Evolutionary conservation across 2,329 filamentous ascomycete species (phyloP).

Genomic region (Leptodontidium sp.): DNA sequence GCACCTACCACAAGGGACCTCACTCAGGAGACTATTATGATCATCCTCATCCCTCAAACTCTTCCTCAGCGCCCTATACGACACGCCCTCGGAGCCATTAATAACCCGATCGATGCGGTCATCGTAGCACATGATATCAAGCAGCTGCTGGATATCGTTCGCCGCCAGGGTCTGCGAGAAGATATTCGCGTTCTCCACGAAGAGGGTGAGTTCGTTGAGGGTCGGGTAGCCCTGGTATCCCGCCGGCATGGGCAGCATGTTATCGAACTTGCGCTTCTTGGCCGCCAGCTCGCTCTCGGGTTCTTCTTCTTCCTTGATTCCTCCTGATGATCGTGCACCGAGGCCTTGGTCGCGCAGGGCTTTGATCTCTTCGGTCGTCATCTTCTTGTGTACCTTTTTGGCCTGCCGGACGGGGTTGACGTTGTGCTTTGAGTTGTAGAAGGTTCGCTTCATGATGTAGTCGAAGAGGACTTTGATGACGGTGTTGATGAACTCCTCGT

Average conservation of each 20-base stretch:
- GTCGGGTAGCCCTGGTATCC: slow-evolving; percentile 84
- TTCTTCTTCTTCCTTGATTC: slow-evolving; percentile 27
- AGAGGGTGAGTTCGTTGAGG: slow-evolving; percentile 76
- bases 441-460: slow-evolving; percentile 75
- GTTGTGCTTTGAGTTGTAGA: slow-evolving; percentile 56
- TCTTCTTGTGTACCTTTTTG: slow-evolving; percentile 61
- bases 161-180: slow-evolving; percentile 75
- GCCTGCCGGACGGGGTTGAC: slow-evolving; percentile 52
- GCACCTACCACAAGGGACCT: slow-evolving; percentile 89
- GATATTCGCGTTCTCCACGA: slow-evolving; percentile 73
- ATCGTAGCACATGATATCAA: slow-evolving; percentile 90
- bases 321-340: slow-evolving; percentile 22
- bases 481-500: slow-evolving; percentile 85
- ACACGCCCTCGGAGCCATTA: slow-evolving; percentile 42
- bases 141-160: slow-evolving; percentile 81
- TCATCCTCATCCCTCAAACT: slow-evolving; percentile 50
- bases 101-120: slow-evolving; percentile 76
- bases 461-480: slow-evolving; percentile 78
- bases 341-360: slow-evolving; percentile 40
- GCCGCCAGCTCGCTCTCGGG: slow-evolving; percentile 34
- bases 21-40: slow-evolving; percentile 66
- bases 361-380: slow-evolving; percentile 54
- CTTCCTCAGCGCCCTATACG: slow-evolving; percentile 47
- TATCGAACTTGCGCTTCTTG: slow-evolving; percentile 27
- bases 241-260: slow-evolving; percentile 60